Base-by-base conservation (phyloP, 805 yeast genomes). In the Diddensiella caesifluorescens region DNA sequence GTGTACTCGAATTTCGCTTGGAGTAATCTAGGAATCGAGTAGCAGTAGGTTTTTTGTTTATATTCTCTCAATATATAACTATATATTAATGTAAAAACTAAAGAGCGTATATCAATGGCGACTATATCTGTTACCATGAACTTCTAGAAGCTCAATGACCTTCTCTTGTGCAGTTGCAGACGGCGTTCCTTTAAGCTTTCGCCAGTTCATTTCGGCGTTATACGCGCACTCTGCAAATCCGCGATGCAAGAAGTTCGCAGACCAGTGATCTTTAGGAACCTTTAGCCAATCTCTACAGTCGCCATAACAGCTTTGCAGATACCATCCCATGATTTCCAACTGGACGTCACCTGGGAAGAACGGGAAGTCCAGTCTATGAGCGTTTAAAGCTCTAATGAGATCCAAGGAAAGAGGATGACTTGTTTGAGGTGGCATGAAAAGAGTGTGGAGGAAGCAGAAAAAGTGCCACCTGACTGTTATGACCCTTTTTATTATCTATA, bases 1-100 rank as follows among this genome's bases (percentile, higher is more conserved):
- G 89, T 89, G 5, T 89, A 89, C 61, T 82, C 95, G 15, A 87
- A 87, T 55, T 85, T 83, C 52, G 49, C 52, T 27, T 51, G 55
- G 54, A 25, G 44, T 23, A 38, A 28, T 16, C 35, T 46, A 3
- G 42, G 43, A 12, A 22, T 23, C 27, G 35, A 39, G 23, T 39
- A 31, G 19, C 21, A 5, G 13, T n/a, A n/a, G n/a, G n/a, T n/a
- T n/a, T n/a, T n/a, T n/a, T n/a, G n/a, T n/a, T n/a, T n/a, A n/a
- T n/a, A n/a, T n/a, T n/a, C n/a, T n/a, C n/a, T n/a, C n/a, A n/a
- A n/a, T n/a, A n/a, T n/a, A n/a, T n/a, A n/a, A n/a, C n/a, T n/a
- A n/a, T n/a, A n/a, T n/a, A n/a, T n/a, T n/a, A n/a, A n/a, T n/a
- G n/a, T n/a, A n/a, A n/a, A n/a, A n/a, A n/a, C n/a, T n/a, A n/a